Evolutionary conservation across 2,329 filamentous ascomycete genomes (phyloP), one percentile per base, ranked within the genome.

Genomic region (Phaeosphaeriaceae sp.): DNA sequence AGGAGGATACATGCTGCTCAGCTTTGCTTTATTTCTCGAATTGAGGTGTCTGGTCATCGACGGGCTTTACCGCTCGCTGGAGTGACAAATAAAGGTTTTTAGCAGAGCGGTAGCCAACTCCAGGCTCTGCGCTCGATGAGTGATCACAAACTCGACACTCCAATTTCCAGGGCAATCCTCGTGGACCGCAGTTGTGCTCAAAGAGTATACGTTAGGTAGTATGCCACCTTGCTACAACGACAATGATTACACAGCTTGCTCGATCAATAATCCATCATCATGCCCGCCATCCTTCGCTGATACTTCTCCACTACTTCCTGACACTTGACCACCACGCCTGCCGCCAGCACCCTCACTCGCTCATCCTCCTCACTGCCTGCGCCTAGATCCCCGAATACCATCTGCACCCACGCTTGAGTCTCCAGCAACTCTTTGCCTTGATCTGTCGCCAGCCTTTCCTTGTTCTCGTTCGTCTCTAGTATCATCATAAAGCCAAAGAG

Each of bases 281-380:
- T 86, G 1, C 93, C 93, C 81, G 95, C 86, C 69, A 97, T 77
- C 58, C 92, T 76, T 56, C 88, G 86, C 77, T 94, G 90, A 73
- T 93, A 93, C 77, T 88, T 91, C 72, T 96, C 92, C 64, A 94
- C 88, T 9, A 92, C 88, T 77, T 97, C 94, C 49, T 89, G 86
- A 66, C 93, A 83, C 72, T 90, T 90, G 32, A 98, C 86, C 68
- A 96, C 77, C 51, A 93, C 88, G 0, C 89, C 91, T 0, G 92
- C 92, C 4, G 91, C 90, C 69, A 95, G 72, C 80, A 89, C 91
- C 80, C 93, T 90, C 30, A 94, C 87, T 61, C 90, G 88, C 59
- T 91, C 91, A 74, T 95, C 92, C 73, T 97, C 90, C 47, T 84
- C 82, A 75, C 59, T 60, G 73, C 77, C 50, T 82, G 82, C 59